These are phyloP conservation scores for Tetrahymena elliotti DNA, from an alignment of 73 alveolate genomes.

Conservation along the genomic window DNA sequence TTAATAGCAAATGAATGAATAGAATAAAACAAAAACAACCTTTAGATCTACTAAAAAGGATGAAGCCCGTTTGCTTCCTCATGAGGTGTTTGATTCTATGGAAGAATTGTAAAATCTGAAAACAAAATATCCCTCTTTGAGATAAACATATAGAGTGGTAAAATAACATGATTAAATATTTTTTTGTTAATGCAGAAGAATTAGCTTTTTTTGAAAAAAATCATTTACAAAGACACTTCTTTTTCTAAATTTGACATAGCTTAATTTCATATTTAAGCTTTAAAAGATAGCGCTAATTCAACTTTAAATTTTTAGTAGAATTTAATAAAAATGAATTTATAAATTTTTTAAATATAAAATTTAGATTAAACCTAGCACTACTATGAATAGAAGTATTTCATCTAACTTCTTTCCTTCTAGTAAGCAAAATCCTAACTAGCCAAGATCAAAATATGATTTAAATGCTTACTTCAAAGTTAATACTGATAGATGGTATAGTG, in stretches of 20 bases:
- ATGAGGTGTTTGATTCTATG: background rate
- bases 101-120: background rate
- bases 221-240: background rate
- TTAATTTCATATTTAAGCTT: background rate
- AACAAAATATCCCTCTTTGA: background rate
- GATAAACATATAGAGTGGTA: background rate
- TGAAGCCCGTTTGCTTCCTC: background rate
- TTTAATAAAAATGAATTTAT: background rate
- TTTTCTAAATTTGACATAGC: too few relatives aligned
- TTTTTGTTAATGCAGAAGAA: background rate
- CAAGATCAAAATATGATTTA: background rate
- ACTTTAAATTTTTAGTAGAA: background rate
- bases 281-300: background rate
- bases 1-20: background rate
- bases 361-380: background rate
- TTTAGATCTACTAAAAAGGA: background rate
- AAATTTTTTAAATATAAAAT: background rate
- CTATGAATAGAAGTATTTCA: background rate
- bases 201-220: background rate
- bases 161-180: background rate
- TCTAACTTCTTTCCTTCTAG: background rate
- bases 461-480: background rate
- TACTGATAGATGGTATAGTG: background rate
- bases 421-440: background rate
- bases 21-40: background rate